Conservation (phyloP, 352 stramenopile species). For the Phytophthora cryptogea region DNA sequence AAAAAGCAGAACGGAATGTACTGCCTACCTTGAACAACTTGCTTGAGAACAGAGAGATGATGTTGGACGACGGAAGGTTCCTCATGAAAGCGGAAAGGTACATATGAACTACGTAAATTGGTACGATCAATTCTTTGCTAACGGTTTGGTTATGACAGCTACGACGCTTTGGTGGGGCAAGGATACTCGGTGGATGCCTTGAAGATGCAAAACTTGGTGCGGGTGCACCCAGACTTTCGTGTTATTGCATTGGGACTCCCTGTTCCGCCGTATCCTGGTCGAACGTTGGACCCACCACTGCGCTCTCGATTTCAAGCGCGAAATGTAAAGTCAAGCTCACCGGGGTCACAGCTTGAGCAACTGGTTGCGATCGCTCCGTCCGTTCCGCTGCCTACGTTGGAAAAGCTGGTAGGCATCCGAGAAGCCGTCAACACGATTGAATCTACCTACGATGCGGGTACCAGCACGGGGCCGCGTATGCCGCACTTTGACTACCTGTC, state of each 20-base stretch:
- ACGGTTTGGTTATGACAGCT: conserved; percentile 27
- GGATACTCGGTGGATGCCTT: conserved; percentile 59
- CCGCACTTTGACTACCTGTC: conserved; percentile 75
- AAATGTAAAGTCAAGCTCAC: conserved; percentile 64
- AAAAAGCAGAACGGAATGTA: conserved; percentile 97
- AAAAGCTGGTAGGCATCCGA: conserved; percentile 70
- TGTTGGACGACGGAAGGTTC: conserved; percentile 93
- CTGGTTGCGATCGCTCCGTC: conserved; percentile 50
- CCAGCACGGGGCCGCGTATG: conserved; percentile 51
- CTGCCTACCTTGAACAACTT: conserved; percentile 98
- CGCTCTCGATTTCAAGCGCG: conserved; percentile 87
- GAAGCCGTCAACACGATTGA: conserved; percentile 79
- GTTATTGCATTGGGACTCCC: conserved; percentile 92
- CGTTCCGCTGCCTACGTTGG: conserved; percentile 55
- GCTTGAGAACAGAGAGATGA: conserved; percentile 96
- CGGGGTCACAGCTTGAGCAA: conserved; percentile 64
- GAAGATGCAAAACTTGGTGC: conserved; percentile 67
- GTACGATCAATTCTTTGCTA: background rate
- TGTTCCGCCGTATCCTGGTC: conserved; percentile 83
- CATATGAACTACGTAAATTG: background rate
- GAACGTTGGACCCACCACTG: conserved; percentile 85
- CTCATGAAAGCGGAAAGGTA: conserved; percentile 90
- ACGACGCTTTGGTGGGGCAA: conserved; percentile 60
- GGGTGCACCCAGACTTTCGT: conserved; percentile 93
- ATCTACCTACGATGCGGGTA: conserved; percentile 45